Evolutionary conservation across 1,284 basidiomycete genomes (phyloP), one percentile per base, ranked within the genome.

Genomic region (Moesziomyces parantarcticus): DNA sequence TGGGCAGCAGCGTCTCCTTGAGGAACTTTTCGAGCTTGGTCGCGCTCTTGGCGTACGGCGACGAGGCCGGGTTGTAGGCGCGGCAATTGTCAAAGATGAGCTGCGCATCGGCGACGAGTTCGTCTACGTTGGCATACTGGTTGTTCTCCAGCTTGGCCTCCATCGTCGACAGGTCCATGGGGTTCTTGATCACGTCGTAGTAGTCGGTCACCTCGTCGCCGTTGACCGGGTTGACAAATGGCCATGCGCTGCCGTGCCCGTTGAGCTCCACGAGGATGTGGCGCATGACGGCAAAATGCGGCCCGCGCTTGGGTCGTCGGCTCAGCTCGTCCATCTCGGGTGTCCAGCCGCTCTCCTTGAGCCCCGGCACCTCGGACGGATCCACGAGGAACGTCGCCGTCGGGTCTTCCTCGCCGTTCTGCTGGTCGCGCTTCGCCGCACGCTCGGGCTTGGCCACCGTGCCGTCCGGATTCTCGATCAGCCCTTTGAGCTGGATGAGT

Each of bases 121-220:
- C 87, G 58, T 93, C 91, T 41, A 97, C 86, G 22, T 88, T 88
- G 36, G 88, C 85, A 84, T 98, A 99, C 65, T 86, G 85, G 67
- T 87, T 88, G 50, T 88, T 91, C 61, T 95, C 92, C 26, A 99
- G 89, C 84, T 95, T 98, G 84, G 91, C 88, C 81, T 94, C 92
- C 90, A 99, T 97, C 2, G 93, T 97, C 54, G 87, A 87, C 62
- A 99, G 89, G 84, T 99, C 96, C 95, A 99, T 98, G 0, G 96
- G 96, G 58, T 91, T 87, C 79, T 90, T 92, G 84, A 98, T 92
- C 52, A 94, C 90, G 20, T 92, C 90, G 84, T 94, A 93, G 83
- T 99, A 99, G 83, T 97, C 96, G 5, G 88, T 84, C 22, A 97
- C 96, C 67, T 97, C 93, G 20, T 90, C 89, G 1, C 84, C 86